Evolutionary conservation across 202 grass and related monocot genomes (phyloP).

Genomic region (Carex sylvatica): DNA sequence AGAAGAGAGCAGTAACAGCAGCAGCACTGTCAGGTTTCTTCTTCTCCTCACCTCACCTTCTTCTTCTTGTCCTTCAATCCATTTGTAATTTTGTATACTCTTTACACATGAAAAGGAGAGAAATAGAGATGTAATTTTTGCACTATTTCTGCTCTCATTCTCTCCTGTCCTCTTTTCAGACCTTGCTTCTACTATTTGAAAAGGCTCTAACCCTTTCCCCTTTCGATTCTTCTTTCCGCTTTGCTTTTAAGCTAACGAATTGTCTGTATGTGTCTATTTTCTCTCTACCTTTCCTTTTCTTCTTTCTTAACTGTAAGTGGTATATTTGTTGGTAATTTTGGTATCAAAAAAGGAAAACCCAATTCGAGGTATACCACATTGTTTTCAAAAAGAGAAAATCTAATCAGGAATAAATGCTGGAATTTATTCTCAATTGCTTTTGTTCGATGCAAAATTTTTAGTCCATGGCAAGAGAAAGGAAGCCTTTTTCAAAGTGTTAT

Average conservation of each 20-base stretch:
- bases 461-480: too few species aligned
- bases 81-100: background rate
- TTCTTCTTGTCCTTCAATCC: background rate
- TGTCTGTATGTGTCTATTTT: conserved; percentile 11
- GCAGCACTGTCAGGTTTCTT: background rate
- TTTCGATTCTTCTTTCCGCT: background rate
- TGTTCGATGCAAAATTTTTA: background rate
- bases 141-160: background rate
- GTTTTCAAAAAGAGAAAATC: conserved; percentile 15
- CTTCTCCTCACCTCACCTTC: background rate
- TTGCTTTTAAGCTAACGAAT: conserved; percentile 24
- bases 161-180: background rate
- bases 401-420: conserved; percentile 16
- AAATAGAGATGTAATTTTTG: background rate
- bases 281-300: background rate
- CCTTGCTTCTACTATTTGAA: background rate
- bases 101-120: background rate
- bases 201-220: background rate
- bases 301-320: background rate
- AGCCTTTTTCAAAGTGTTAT: background rate
- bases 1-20: background rate
- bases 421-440: conserved; percentile 24
- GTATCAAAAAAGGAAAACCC: background rate
- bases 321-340: background rate
- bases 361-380: conserved; percentile 12